Evolutionary conservation across 495 filamentous ascomycete species (phyloP), one percentile per base, ranked within the genome.

Genomic region (Hypoxylon rickii): DNA sequence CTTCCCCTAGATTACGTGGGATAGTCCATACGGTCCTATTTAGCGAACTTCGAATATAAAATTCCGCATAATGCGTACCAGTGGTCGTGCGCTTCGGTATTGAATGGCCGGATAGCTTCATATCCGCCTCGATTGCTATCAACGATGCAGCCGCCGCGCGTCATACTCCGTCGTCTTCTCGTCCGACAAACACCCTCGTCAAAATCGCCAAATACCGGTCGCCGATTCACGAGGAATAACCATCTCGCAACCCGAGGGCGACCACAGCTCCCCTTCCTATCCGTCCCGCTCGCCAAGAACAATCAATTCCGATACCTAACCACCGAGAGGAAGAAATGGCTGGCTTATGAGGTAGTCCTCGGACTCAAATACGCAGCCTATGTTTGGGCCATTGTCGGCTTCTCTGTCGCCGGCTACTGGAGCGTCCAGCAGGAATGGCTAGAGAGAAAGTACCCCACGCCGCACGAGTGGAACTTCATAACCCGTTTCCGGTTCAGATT

Each of bases 211-310:
- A 34, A 34, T 5, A 22, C 58, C 1, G 10, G 48, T 4, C 62
- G 62, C 3, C 15, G 21, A 42, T 58, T 63, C 49, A 63, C 52
- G 7, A 51, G 49, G 44, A n/a, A 63, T 33, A 50, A 51, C n/a
- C 55, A 51, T 12, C 44, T 61, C 37, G 26, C 69, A 11, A 73
- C 75, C 15, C 58, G 36, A 15, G 46, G 49, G 17, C 84, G 91
- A n/a, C 90, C 91, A 20, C 87, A 92, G 65, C 73, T 94, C 19
- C 88, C 89, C 15, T 96, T 90, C 69, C 86, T 91, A 65, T 65
- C 68, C n/a, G 80, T 81, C 44, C 81, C 79, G 26, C 53, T 76
- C 44, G 72, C 67, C 65, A 64, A 60, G 73, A 77, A 78, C 33
- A 82, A 85, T 18, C 79, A 85, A 31, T 79, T 83, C 4, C 86